Evolutionary conservation across 2,329 filamentous ascomycete genomes (phyloP).

Genomic region (Sarocladium strictum): DNA sequence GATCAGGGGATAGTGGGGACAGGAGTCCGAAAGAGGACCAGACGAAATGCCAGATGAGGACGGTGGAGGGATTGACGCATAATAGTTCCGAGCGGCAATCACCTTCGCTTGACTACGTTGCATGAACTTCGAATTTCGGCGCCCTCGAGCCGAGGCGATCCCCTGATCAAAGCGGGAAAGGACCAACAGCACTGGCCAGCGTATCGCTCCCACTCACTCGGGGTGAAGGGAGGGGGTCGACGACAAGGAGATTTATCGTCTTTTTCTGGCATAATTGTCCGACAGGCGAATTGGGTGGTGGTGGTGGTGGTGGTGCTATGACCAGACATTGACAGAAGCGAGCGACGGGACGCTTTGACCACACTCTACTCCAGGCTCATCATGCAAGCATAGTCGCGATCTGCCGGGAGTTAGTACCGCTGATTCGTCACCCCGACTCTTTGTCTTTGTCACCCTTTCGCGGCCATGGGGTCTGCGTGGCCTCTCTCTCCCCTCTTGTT

Average conservation of each 20-base stretch:
- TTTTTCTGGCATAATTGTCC: constrained; percentile 8
- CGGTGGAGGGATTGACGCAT: background rate
- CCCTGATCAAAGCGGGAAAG: background rate
- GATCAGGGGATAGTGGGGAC: constrained; percentile 6
- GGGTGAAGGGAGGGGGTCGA: background rate
- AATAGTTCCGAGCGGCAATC: constrained; percentile 9
- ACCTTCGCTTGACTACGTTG: background rate
- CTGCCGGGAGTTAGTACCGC: background rate
- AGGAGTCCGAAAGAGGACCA: background rate
- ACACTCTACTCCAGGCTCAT: constrained; percentile 3
- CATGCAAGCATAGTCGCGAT: background rate
- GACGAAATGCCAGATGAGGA: background rate
- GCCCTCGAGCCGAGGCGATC: constrained; percentile 7
- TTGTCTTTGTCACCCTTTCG: too few species aligned
- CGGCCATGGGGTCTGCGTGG: background rate
- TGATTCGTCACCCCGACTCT: background rate
- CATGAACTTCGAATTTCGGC: constrained; percentile 9
- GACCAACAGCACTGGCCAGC: background rate
- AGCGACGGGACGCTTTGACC: constrained; percentile 5
- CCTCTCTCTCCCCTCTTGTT: background rate
- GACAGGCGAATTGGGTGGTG: background rate
- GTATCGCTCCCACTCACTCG: background rate
- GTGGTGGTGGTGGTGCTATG: background rate
- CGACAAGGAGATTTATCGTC: background rate
- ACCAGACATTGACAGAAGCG: background rate